phyloP scores from a whole-genome alignment of 2,329 filamentous ascomycete genomes.

The Aspergillus melleus region DNA sequence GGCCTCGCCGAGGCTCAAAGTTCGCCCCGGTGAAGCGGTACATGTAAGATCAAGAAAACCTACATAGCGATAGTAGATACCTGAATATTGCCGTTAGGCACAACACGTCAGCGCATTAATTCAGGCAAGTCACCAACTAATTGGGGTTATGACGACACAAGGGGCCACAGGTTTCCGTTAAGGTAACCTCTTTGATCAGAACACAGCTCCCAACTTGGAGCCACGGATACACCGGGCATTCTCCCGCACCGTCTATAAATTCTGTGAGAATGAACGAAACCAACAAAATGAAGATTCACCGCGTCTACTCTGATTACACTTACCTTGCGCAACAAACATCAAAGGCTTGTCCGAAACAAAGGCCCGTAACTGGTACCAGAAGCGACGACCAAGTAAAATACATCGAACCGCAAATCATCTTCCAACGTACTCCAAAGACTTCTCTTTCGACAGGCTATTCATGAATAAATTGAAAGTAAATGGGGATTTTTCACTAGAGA shows the following conservation, averaged over 20 bases:
- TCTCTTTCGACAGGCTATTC: constrained; percentile 6
- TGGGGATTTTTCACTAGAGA: constrained; percentile 5
- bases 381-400: constrained; percentile 6
- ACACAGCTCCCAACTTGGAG: constrained; percentile 7
- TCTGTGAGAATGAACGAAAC: constrained; percentile 8
- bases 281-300: constrained; percentile 6
- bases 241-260: not conserved
- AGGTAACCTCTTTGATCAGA: constrained; percentile 1
- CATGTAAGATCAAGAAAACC: constrained; percentile 3
- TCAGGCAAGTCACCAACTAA: constrained; percentile 1
- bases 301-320: constrained; percentile 5
- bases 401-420: constrained; percentile 3
- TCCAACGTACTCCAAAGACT: constrained; percentile 2
- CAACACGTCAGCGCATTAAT: constrained; percentile 5
- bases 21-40: constrained; percentile 3
- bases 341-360: constrained; percentile 7
- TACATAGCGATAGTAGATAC: not conserved
- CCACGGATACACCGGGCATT: constrained; percentile 1
- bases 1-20: constrained; percentile 1
- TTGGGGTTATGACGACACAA: constrained; percentile 3
- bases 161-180: constrained; percentile 5
- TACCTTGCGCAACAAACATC: constrained; percentile 3
- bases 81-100: constrained; percentile 6
- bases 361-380: constrained; percentile 3
- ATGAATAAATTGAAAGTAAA: constrained; percentile 6